Evolutionary conservation across 192 early-diverging fungal species (phyloP).

Genomic region (Phycomyces blakesleeanus): DNA sequence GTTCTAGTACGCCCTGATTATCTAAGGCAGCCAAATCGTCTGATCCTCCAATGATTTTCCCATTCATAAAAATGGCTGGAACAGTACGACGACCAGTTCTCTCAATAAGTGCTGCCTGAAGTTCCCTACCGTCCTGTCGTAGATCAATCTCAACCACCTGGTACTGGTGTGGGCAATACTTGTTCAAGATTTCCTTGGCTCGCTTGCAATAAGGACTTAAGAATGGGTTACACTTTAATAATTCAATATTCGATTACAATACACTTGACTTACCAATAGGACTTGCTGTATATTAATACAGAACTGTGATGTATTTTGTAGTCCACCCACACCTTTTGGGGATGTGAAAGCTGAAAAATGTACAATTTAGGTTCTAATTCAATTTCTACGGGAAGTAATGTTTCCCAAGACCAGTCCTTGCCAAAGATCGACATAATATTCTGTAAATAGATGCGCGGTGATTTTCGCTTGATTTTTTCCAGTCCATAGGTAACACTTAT

Average conservation of each 20-base stretch:
- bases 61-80: conserved; percentile 23
- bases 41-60: conserved; percentile 24
- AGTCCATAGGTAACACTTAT: conserved; percentile 45
- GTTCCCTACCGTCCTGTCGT: conserved; percentile 10
- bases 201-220: conserved; percentile 29
- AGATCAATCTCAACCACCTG: conserved; percentile 27
- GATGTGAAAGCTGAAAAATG: conserved; percentile 25
- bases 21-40: conserved; percentile 24
- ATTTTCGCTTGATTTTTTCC: conserved; percentile 17
- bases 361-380: conserved; percentile 26
- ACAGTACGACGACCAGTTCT: conserved; percentile 21
- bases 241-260: not conserved
- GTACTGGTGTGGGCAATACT: conserved; percentile 13
- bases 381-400: conserved; percentile 21
- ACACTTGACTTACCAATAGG: conserved; percentile 28
- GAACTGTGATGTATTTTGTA: conserved; percentile 11
- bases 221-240: not conserved
- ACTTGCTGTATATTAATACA: conserved; percentile 30
- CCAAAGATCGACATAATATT: not conserved
- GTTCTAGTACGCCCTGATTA: not conserved
- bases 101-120: conserved; percentile 22
- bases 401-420: conserved; percentile 2
- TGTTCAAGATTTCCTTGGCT: conserved; percentile 22
- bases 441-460: not conserved
- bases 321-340: conserved; percentile 13